Conservation (phyloP, 768 basidiomycete species). For the Mycena floridula region DNA sequence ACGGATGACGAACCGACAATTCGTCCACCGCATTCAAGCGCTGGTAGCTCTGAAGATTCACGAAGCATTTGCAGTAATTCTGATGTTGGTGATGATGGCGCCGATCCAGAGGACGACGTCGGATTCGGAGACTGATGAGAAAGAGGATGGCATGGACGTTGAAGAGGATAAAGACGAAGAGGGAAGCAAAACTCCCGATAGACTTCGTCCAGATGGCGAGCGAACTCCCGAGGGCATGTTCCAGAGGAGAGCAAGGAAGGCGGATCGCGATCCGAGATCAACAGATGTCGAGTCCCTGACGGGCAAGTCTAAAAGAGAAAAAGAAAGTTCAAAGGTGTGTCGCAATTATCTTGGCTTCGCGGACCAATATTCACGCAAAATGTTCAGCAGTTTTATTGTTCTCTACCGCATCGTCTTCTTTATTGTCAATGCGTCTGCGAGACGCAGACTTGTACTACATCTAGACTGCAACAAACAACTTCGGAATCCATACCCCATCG, state of each 20-base stretch:
- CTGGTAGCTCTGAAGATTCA: constrained; percentile 15
- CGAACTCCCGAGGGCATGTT: constrained; percentile 17
- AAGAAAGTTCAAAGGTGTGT: background rate
- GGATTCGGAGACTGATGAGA: constrained; percentile 22
- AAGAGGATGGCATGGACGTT: constrained; percentile 11
- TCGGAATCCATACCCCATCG: background rate
- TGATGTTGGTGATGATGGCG: constrained; percentile 16
- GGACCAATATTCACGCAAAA: too few species aligned
- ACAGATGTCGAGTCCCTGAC: constrained; percentile 1
- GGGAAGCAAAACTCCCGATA: constrained; percentile 12
- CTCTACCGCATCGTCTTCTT: background rate
- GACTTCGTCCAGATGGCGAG: constrained; percentile 11
- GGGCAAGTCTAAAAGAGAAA: background rate
- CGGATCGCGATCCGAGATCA: background rate
- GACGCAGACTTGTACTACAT: background rate
- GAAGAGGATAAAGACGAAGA: constrained; percentile 20
- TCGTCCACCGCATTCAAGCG: constrained; percentile 33
- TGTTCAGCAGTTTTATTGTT: background rate
- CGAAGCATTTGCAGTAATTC: constrained; percentile 17
- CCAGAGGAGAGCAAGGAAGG: background rate
- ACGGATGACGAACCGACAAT: constrained; percentile 86
- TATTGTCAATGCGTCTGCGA: background rate
- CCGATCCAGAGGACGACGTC: constrained; percentile 20
- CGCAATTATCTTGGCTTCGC: too few species aligned
- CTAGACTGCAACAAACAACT: background rate